These are phyloP conservation scores for Neckera pumila DNA, from an alignment of 225 moss, liverwort and hornwort genomes.

Conservation along the genomic window DNA sequence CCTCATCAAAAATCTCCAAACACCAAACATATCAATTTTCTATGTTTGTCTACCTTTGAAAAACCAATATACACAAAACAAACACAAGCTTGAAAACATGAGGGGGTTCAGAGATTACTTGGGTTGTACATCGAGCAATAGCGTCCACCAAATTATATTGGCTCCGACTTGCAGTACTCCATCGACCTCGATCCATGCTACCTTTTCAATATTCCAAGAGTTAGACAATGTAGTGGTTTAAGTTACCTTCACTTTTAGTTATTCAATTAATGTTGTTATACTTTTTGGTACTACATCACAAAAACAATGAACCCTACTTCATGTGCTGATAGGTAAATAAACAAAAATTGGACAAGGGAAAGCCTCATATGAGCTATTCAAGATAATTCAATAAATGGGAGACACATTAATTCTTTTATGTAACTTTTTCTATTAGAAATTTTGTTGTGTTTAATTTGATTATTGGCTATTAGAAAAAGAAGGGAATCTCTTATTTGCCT, in stretches of 20 bases:
- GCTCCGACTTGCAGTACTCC: constrained; percentile 16
- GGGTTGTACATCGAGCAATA: constrained; percentile 39
- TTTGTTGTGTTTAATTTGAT: no score
- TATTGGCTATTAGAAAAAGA: fast-evolving
- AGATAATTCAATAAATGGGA: background rate
- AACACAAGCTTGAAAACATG: background rate
- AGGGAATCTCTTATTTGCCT: background rate
- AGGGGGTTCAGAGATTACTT: background rate
- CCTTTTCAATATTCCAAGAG: background rate
- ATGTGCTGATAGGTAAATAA: fast-evolving
- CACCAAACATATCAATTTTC: background rate
- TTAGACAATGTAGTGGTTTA: background rate
- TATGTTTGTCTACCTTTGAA: background rate
- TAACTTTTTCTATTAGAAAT: background rate
- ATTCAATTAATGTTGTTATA: background rate
- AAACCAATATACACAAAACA: fast-evolving
- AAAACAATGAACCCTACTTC: background rate
- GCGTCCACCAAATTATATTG: constrained; percentile 35
- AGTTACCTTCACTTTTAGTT: background rate
- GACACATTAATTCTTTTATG: background rate
- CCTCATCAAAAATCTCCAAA: background rate
- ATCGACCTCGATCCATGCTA: constrained; percentile 42
- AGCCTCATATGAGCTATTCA: background rate
- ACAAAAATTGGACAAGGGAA: no score
- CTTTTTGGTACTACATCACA: background rate